These are phyloP conservation scores for Chlamydomonas sp. DNA, from an alignment of 139 green algal species.

Conservation along the genomic window DNA sequence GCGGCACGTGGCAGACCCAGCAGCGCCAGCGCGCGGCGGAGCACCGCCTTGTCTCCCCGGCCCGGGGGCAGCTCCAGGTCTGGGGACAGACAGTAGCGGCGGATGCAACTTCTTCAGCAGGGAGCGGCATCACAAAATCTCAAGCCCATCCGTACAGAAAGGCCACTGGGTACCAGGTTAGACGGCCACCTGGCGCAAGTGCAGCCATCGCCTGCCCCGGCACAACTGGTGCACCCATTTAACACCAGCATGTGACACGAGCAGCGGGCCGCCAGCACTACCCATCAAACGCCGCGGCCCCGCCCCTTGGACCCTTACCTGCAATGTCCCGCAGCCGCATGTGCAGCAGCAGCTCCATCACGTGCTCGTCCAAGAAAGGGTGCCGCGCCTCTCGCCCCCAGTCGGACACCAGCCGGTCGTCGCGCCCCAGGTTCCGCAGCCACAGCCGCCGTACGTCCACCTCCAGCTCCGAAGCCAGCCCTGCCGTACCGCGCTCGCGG, in stretches of 20 bases:
- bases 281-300: not conserved
- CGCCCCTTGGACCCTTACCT: not conserved
- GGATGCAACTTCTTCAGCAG: too few species aligned
- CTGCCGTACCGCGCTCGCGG: constrained; percentile 45
- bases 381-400: constrained; percentile 83
- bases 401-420: constrained; percentile 92
- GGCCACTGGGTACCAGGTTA: too few species aligned
- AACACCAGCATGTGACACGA: not conserved
- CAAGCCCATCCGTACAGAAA: too few species aligned
- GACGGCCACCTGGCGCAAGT: too few species aligned
- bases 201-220: not conserved
- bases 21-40: constrained; percentile 68
- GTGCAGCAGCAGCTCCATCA: constrained; percentile 70
- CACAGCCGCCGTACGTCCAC: constrained; percentile 89
- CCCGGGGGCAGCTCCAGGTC: constrained; percentile 37
- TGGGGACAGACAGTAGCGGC: not conserved
- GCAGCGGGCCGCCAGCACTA: not conserved
- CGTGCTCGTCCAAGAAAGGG: constrained; percentile 92
- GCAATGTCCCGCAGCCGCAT: constrained; percentile 53
- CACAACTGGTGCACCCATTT: not conserved
- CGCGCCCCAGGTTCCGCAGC: constrained; percentile 91
- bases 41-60: constrained; percentile 90
- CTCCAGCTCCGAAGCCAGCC: constrained; percentile 75
- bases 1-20: constrained; percentile 78
- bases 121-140: too few species aligned